Conservation (phyloP, 2,329 filamentous ascomycete species). For the Aureobasidium pullulans region DNA sequence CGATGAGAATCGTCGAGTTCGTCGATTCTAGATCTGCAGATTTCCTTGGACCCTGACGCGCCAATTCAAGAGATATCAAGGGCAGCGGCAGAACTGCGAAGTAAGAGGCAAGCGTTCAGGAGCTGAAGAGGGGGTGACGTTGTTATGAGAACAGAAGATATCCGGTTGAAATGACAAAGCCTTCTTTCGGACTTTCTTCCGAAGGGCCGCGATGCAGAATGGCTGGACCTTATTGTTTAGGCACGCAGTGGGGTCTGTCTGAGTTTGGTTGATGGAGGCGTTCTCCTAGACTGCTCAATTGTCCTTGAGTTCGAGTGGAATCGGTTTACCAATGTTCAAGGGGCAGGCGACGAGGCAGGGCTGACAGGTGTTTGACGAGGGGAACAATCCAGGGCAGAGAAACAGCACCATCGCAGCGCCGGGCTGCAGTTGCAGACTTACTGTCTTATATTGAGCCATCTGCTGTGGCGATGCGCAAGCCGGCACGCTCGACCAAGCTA, state of each 20-base stretch:
- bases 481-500: background rate
- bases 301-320: background rate
- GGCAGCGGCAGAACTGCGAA: background rate
- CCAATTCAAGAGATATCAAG: background rate
- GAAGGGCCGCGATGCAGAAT: background rate
- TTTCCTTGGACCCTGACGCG: background rate
- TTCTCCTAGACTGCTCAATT: background rate
- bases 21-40: background rate
- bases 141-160: background rate
- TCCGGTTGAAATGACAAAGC: conserved; percentile 10
- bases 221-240: background rate
- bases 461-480: background rate
- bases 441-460: background rate
- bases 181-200: conserved; percentile 5
- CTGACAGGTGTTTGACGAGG: background rate
- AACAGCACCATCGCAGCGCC: background rate
- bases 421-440: background rate
- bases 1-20: conserved; percentile 5
- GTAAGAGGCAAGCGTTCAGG: background rate
- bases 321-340: background rate
- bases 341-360: background rate
- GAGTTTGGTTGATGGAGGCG: background rate
- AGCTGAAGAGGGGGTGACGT: background rate
- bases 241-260: background rate
- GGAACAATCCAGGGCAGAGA: too few relatives aligned